Conservation (phyloP, 169 alveolate species). For the Cystoisospora suis region DNA sequence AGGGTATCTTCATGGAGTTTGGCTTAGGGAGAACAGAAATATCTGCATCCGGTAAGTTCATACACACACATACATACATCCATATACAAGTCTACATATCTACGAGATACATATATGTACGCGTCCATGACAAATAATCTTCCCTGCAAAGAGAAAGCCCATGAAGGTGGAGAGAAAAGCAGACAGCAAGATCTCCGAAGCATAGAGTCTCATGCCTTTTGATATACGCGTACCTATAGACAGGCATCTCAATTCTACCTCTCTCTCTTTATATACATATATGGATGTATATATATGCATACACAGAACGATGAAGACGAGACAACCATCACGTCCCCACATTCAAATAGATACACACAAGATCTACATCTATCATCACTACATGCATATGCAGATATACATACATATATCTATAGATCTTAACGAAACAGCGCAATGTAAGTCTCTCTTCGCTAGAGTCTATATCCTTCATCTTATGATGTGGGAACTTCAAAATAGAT, state of each 20-base stretch:
- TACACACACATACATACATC: constrained; percentile 1
- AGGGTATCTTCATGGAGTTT: too few relatives aligned
- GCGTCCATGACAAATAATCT: too few relatives aligned
- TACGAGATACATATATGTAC: background rate
- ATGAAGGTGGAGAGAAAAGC: background rate
- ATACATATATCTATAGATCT: too few relatives aligned
- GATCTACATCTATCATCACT: background rate
- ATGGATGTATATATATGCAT: background rate
- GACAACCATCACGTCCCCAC: background rate
- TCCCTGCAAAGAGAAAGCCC: too few relatives aligned
- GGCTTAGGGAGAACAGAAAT: too few relatives aligned
- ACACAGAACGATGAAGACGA: background rate
- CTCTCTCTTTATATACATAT: too few relatives aligned
- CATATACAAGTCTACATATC: background rate
- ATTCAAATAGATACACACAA: background rate
- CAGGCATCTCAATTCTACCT: background rate
- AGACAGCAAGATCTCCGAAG: background rate
- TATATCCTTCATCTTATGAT: too few relatives aligned
- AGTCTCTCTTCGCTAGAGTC: too few relatives aligned
- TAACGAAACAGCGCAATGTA: too few relatives aligned
- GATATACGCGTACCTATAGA: background rate
- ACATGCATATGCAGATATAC: background rate
- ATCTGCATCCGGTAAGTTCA: too few relatives aligned
- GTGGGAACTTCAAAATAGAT: too few relatives aligned
- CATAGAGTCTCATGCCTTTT: background rate